Evolutionary conservation across 1,284 basidiomycete species (phyloP), one percentile per base, ranked within the genome.

Genomic region (Jaminaea rosea): DNA sequence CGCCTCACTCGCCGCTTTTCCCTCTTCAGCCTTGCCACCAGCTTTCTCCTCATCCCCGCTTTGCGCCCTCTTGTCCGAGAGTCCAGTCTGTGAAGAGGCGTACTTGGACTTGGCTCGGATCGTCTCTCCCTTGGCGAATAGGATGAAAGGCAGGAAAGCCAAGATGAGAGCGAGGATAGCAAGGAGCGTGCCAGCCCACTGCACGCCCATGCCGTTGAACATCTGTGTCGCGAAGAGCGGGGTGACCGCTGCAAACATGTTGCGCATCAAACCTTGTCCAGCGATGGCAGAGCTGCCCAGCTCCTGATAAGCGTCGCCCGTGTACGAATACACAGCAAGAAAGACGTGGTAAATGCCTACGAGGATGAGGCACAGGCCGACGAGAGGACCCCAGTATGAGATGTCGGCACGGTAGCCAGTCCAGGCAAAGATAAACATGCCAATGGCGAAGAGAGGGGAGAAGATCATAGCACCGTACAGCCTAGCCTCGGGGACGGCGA

Each of bases 281-380:
- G 62, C 59, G 46, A 66, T 66, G 28, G 62, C 64, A 1, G 59
- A 65, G n/a, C 59, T 58, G n/a, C 56, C 62, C 44, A 62, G 55
- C 10, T 55, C 50, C 4, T 53, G 57, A 27, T 65, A 64, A 23
- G 55, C 50, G 29, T 65, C 65, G 10, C 55, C 51, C 24, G 62
- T 58, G 47, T 66, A 65, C 46, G 52, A 19, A 26, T 66, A 58
- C 24, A 66, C 60, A 24, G 58, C 55, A 44, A 60, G 55, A 46
- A 66, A 66, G 58, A 66, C 59, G 21, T 50, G 47, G 50, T 66
- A 66, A 60, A 65, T 65, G 51, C 64, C 64, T 50, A 66, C 53
- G 49, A 66, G 50, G 28, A 66, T 47, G 34, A 59, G 55, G 15
- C 60, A 59, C 10, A 65, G 54, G 3, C 57, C 64, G 15, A 66